These are phyloP conservation scores for Diaporthe nobilis DNA, from an alignment of 2,329 filamentous ascomycete species.

Conservation along the genomic window DNA sequence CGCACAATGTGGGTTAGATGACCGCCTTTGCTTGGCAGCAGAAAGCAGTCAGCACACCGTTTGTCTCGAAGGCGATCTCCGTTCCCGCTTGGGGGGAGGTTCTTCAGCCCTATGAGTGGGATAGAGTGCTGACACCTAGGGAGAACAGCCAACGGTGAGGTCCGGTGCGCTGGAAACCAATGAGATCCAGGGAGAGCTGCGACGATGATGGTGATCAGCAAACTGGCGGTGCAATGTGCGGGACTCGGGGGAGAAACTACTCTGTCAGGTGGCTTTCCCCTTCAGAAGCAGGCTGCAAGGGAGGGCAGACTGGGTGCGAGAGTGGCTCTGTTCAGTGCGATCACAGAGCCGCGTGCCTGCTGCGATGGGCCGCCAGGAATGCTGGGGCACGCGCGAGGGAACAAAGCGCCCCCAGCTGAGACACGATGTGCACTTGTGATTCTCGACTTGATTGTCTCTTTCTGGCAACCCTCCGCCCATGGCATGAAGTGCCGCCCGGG, in stretches of 20 bases:
- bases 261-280: neutral
- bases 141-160: slow-evolving; percentile 23
- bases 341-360: neutral
- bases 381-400: neutral
- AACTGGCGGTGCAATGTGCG: neutral
- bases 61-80: slow-evolving; percentile 27
- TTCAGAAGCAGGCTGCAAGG: neutral
- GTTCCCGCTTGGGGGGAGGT: neutral
- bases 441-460: slow-evolving; percentile 27
- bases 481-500: neutral
- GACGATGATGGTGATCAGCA: slow-evolving; percentile 1
- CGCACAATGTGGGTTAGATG: slow-evolving; percentile 9
- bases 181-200: neutral
- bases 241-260: neutral
- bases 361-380: slow-evolving; percentile 19
- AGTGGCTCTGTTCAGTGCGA: neutral
- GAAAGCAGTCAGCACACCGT: slow-evolving; percentile 33
- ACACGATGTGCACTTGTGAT: neutral
- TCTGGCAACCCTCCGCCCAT: neutral
- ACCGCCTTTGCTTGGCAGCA: slow-evolving; percentile 32
- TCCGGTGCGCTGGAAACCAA: slow-evolving; percentile 29
- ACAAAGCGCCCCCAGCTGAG: slow-evolving; percentile 9
- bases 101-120: slow-evolving; percentile 26
- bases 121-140: slow-evolving; percentile 31
- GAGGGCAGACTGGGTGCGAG: neutral